These are phyloP conservation scores for Liriodendron chinense DNA, from an alignment of 164 flowering plant genomes.

Conservation along the genomic window DNA sequence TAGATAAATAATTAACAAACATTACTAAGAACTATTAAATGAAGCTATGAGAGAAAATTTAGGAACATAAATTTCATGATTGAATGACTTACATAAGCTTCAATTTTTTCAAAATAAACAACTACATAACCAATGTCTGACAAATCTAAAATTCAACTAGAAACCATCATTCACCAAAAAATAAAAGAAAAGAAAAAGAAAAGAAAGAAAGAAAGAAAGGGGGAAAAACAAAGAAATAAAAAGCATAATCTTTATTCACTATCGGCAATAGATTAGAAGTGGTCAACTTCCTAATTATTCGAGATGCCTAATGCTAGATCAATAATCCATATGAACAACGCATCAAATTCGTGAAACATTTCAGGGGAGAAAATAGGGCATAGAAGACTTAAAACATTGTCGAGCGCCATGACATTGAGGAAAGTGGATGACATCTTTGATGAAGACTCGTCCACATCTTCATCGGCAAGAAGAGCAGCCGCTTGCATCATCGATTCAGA, in stretches of 20 bases:
- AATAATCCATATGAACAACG: background rate
- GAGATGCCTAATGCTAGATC: background rate
- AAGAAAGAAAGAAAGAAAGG: no score
- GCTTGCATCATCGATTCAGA: conserved; percentile 92
- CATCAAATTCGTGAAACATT: conserved; percentile 2
- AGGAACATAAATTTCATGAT: no score
- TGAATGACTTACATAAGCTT: no score
- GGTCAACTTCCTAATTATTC: background rate
- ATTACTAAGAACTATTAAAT: no score
- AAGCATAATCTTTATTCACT: background rate
- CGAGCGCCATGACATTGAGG: conserved; percentile 90
- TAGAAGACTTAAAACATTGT: conserved; percentile 76
- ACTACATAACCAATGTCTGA: background rate
- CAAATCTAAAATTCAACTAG: background rate
- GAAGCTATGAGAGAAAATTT: no score
- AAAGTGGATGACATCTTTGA: conserved; percentile 66
- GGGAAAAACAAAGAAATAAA: background rate
- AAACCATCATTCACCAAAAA: background rate
- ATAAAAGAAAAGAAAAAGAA: no score
- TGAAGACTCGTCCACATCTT: no score
- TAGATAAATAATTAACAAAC: no score
- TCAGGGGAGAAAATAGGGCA: background rate
- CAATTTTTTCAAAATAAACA: background rate
- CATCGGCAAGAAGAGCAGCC: conserved; percentile 73
- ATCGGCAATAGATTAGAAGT: background rate